Evolutionary conservation across 345 rosid genomes (phyloP).

Genomic region (Rubroshorea leprosula): DNA sequence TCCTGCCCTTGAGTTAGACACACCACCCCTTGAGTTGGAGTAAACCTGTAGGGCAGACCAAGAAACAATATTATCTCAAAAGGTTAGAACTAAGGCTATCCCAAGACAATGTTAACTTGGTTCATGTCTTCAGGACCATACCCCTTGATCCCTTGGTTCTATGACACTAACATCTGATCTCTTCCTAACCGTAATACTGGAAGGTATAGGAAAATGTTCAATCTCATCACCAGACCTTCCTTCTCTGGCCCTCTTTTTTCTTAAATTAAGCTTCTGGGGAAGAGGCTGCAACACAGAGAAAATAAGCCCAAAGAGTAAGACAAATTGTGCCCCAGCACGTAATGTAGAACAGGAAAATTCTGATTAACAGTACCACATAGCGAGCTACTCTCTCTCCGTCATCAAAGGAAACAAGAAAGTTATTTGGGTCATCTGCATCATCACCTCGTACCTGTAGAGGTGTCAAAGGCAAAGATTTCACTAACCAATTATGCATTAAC

Average conservation of each 20-base stretch:
- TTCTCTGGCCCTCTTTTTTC: conserved; percentile 79
- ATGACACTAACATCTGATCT: conserved; percentile 50
- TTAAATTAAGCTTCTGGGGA: conserved; percentile 74
- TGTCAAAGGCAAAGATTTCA: conserved; percentile 8
- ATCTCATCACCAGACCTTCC: conserved; percentile 79
- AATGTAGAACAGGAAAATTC: conserved; percentile 6
- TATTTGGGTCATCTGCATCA: conserved; percentile 62
- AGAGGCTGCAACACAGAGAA: conserved; percentile 54
- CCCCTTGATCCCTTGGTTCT: conserved; percentile 69
- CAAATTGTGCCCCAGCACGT: neutral
- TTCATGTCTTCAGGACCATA: conserved; percentile 24
- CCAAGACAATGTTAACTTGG: neutral
- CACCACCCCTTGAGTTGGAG: conserved; percentile 40
- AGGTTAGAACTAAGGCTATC: conserved; percentile 5
- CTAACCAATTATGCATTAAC: conserved; percentile 3
- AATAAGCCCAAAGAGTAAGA: neutral
- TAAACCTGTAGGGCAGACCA: conserved; percentile 43
- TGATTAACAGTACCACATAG: conserved; percentile 55
- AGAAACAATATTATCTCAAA: conserved; percentile 11
- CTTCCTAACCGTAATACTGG: conserved; percentile 66
- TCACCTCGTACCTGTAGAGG: conserved; percentile 58
- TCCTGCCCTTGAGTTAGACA: conserved; percentile 43
- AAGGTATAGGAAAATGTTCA: conserved; percentile 83
- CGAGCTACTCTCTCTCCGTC: conserved; percentile 68
- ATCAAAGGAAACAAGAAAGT: conserved; percentile 77